Conservation (phyloP, 257 asterid genomes). For the Nicotiana sylvestris region DNA sequence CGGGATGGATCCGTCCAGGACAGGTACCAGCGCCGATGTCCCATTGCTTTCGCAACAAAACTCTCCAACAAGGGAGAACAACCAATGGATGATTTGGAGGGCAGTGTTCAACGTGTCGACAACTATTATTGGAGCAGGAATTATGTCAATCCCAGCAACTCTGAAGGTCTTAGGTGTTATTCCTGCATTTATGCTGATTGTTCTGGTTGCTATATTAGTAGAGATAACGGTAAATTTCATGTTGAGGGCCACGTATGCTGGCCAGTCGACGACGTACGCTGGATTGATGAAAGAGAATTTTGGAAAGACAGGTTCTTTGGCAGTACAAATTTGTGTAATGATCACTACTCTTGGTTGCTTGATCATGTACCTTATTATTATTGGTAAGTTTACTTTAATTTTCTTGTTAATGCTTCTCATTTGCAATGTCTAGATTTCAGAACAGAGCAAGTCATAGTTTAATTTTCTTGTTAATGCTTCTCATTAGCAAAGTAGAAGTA, state of each 20-base stretch:
- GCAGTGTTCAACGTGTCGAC: constrained; percentile 93
- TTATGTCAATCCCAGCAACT: constrained; percentile 96
- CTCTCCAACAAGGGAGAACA: constrained; percentile 13
- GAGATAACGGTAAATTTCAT: constrained; percentile 12
- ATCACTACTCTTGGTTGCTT: constrained; percentile 2
- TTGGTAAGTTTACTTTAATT: not conserved
- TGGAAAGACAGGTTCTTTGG: not conserved
- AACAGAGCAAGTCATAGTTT: not conserved
- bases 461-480: no score
- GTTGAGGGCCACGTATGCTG: constrained; percentile 23
- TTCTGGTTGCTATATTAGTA: not conserved
- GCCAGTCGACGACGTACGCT: constrained; percentile 61
- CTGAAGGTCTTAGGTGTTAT: constrained; percentile 65
- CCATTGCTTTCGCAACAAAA: constrained; percentile 54
- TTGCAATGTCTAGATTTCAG: not conserved
- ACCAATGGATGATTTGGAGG: constrained; percentile 43
- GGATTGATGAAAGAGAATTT: constrained; percentile 6
- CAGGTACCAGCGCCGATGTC: constrained; percentile 36
- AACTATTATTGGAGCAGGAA: constrained; percentile 90
- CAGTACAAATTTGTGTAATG: not conserved
- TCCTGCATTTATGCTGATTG: not conserved
- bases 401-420: not conserved
- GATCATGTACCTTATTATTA: constrained; percentile 12
- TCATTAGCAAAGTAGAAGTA: not conserved
- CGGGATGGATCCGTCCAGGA: constrained; percentile 50